Percentiles rank a stretch among this genome's conserved stretches.
These are phyloP conservation scores for Miscanthus lutarioriparius DNA, from an alignment of 176 grass and related monocot species.

Conservation along the genomic window DNA sequence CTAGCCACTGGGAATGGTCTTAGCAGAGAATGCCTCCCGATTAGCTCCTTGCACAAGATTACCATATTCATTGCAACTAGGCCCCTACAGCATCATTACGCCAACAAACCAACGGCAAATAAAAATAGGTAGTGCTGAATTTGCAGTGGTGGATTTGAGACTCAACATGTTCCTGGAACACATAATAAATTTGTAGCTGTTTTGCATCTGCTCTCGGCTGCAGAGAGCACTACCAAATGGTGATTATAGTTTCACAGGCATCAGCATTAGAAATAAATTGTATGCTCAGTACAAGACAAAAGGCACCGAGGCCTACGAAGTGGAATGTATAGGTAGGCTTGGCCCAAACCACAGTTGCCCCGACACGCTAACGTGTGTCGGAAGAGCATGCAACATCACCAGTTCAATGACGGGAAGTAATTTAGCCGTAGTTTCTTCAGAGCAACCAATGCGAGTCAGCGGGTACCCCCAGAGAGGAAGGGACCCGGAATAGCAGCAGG, in stretches of 20 bases:
- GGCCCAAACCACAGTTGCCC: background rate
- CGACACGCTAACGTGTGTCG: too few relatives aligned
- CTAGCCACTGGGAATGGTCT: too few relatives aligned
- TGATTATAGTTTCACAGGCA: background rate
- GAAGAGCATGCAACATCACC: background rate
- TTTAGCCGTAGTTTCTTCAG: constrained; percentile 13
- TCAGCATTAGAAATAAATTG: background rate
- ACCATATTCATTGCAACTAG: too few relatives aligned
- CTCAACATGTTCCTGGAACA: background rate
- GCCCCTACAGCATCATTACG: background rate
- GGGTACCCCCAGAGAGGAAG: too few relatives aligned
- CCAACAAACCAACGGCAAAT: background rate
- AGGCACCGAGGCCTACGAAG: background rate
- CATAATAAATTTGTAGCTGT: background rate
- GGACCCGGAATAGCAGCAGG: too few relatives aligned
- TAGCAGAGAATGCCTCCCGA: background rate
- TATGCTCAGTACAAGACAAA: background rate
- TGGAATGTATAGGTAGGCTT: background rate
- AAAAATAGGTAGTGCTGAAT: background rate
- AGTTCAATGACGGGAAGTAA: background rate
- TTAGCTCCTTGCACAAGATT: background rate
- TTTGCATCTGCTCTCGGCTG: background rate
- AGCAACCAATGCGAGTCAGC: background rate
- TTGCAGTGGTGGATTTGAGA: background rate
- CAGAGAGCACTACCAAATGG: constrained; percentile 5